These are phyloP conservation scores for Aspergillus tamarii DNA, from an alignment of 2,329 filamentous ascomycete species.

Conservation along the genomic window DNA sequence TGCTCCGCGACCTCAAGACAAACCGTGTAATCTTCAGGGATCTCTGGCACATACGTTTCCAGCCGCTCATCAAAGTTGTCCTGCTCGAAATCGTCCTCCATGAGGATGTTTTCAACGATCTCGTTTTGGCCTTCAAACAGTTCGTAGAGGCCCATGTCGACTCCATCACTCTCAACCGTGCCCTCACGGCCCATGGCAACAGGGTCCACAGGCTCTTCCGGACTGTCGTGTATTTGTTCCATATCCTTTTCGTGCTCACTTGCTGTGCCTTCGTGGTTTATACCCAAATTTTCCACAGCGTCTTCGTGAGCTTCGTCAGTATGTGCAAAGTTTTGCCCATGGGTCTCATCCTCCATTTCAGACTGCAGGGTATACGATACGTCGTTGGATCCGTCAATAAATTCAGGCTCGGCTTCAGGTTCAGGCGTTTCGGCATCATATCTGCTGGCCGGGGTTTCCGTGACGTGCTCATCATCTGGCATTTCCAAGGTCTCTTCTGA, in stretches of 20 bases:
- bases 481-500: slow-evolving; percentile 23
- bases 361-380: not conserved
- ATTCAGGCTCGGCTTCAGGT: slow-evolving; percentile 2
- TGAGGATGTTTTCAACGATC: not conserved
- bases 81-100: not conserved
- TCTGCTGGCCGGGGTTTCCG: slow-evolving; percentile 2
- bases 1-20: not conserved
- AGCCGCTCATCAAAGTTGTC: not conserved
- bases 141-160: not conserved
- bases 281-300: not conserved
- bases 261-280: not conserved
- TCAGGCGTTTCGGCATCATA: not conserved
- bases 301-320: slow-evolving; percentile 21
- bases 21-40: not conserved
- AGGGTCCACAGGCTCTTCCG: slow-evolving; percentile 10
- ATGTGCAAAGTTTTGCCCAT: slow-evolving; percentile 13
- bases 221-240: not conserved
- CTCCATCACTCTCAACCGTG: not conserved
- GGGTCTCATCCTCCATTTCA: slow-evolving; percentile 10
- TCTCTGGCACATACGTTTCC: not conserved
- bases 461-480: slow-evolving; percentile 27
- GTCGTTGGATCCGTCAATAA: slow-evolving; percentile 10
- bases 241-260: not conserved
- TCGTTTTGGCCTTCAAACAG: not conserved
- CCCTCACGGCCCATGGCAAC: not conserved